Conservation (phyloP, 2,329 filamentous ascomycete genomes). For the Colletotrichum liriopes region DNA sequence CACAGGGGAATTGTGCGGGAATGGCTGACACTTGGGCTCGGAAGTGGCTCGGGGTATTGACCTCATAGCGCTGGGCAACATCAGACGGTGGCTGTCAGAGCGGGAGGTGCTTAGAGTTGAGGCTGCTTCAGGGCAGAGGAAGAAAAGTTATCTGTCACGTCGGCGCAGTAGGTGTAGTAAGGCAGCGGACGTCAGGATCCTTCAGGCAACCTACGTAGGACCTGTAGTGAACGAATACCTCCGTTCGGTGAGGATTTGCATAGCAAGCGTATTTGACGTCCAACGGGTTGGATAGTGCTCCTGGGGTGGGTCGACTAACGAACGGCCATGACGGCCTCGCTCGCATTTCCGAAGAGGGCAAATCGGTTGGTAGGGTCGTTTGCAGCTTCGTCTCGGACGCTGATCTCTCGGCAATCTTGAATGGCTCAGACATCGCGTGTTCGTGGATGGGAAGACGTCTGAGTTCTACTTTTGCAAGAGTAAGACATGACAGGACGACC, state of each 20-base stretch:
- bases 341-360: neutral
- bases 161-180: neutral
- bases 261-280: neutral
- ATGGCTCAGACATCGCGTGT: conserved; percentile 13
- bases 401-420: conserved; percentile 37
- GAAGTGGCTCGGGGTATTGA: conserved; percentile 17
- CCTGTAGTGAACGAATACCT: neutral
- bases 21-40: conserved; percentile 19
- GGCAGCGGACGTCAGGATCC: conserved; percentile 20
- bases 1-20: conserved; percentile 19
- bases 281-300: neutral
- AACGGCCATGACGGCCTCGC: neutral
- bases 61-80: conserved; percentile 35
- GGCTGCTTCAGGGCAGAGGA: conserved; percentile 4
- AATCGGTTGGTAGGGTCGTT: neutral
- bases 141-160: neutral
- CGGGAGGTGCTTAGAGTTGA: conserved; percentile 19
- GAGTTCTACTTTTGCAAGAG: neutral
- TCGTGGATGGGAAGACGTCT: conserved; percentile 2
- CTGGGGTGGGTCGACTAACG: too few species aligned
- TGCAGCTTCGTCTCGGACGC: neutral
- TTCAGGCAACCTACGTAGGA: neutral
- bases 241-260: neutral
- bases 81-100: conserved; percentile 42
- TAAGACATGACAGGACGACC: neutral